Evolutionary conservation across 2,329 filamentous ascomycete genomes (phyloP), one percentile per base, ranked within the genome.

Genomic region (Penicillium thymicola): DNA sequence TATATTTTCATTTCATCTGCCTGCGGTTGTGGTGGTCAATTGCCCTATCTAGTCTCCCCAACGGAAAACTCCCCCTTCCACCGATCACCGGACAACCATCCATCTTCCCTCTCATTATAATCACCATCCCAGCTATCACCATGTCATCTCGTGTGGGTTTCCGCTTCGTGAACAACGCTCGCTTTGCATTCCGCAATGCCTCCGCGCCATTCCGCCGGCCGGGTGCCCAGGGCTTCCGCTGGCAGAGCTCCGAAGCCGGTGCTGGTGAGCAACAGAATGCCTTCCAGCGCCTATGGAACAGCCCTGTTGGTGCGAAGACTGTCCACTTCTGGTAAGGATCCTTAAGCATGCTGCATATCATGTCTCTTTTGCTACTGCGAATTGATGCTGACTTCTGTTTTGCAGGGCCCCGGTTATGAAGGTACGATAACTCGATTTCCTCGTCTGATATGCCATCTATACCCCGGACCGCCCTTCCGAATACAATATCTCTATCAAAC

Each of bases 341-440:
- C 23, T 2, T 4, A 6, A n/a, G 1, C 3, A 21, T 38, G 13
- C 16, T 28, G 38, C 5, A n/a, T 32, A 1, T 14, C 16, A 32
- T 36, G 25, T 21, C 14, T 5, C 5, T 13, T 13, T 23, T 10
- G 16, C 11, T 7, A 9, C 28, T 18, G 5, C 5, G 43, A 44
- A 47, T 50, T 23, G 36, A 58, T 48, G 53, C 60, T 67, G 57
- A 68, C 43, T 25, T 44, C 45, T 36, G 36, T 52, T 40, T 58
- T 37, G 45, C 66, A 93, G 90, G 90, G 92, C 93, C 43, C 93
- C 93, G 57, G 87, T 97, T 65, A 96, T 97, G 92, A 97, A 86
- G 81, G 83, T 86, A 78, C 65, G 69, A 61, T 51, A 48, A 57
- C 48, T 56, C 38, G 32, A 59, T 47, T 53, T 45, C 36, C 50